Conservation (phyloP, 306 rosid species). For the Fagus crenata region DNA sequence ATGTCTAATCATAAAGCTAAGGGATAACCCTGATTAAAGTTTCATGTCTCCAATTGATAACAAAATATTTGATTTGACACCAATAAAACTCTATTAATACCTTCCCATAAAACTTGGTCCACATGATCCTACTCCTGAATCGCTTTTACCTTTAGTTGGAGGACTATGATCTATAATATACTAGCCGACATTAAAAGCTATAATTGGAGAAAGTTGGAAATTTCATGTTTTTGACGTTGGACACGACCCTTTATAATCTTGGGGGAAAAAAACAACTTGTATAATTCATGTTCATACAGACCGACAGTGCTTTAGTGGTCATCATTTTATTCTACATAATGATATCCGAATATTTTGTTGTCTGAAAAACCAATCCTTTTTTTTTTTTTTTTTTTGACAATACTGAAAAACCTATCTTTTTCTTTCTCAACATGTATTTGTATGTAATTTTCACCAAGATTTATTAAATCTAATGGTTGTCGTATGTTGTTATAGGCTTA, state of each 20-base stretch:
- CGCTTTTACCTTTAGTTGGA: background rate
- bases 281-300: background rate
- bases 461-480: background rate
- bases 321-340: slow-evolving; percentile 18
- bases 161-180: too few species aligned
- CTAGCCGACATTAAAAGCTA: background rate
- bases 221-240: background rate
- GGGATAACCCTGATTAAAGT: slow-evolving; percentile 44
- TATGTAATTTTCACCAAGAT: background rate
- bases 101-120: slow-evolving; percentile 28
- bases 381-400: too few species aligned
- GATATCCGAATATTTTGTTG: slow-evolving; percentile 29
- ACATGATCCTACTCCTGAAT: slow-evolving; percentile 20
- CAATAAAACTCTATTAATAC: slow-evolving; percentile 32
- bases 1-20: slow-evolving; percentile 44
- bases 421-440: background rate
- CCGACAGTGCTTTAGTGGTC: background rate
- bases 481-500: background rate
- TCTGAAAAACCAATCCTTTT: background rate
- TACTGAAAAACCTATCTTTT: background rate
- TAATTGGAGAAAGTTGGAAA: background rate
- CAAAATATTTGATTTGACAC: slow-evolving; percentile 45
- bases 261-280: too few species aligned
- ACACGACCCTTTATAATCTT: background rate
- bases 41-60: slow-evolving; percentile 45